phyloP scores from a whole-genome alignment of 2,329 filamentous ascomycete species.

The Pseudovirgaria hyperparasitica region DNA sequence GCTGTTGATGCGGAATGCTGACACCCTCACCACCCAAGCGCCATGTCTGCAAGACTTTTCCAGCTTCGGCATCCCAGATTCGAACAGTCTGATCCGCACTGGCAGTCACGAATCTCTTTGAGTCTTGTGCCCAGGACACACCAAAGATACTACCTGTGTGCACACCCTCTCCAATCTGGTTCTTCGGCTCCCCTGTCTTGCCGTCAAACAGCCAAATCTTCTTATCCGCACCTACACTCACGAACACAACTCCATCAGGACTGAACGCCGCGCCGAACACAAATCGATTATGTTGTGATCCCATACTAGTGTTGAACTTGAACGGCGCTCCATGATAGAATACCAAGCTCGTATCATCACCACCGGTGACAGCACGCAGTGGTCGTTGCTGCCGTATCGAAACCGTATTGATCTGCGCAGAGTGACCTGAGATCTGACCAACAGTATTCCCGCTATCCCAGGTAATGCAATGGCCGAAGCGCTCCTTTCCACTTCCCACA shows the following conservation, averaged over 20 bases:
- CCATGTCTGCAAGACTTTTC: constrained; percentile 71
- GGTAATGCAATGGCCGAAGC: constrained; percentile 87
- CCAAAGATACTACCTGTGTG: constrained; percentile 91
- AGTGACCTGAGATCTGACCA: constrained; percentile 87
- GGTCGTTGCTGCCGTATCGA: constrained; percentile 81
- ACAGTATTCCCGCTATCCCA: constrained; percentile 86
- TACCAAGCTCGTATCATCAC: constrained; percentile 78
- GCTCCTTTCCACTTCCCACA: constrained; percentile 87
- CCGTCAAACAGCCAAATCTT: constrained; percentile 92
- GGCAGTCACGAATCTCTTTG: constrained; percentile 75
- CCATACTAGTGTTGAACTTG: constrained; percentile 80
- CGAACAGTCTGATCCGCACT: constrained; percentile 92
- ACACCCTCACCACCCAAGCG: constrained; percentile 64
- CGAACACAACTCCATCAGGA: constrained; percentile 68
- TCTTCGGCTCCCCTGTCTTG: constrained; percentile 77
- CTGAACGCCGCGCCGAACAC: constrained; percentile 81
- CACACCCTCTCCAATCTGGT: constrained; percentile 65
- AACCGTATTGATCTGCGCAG: constrained; percentile 79
- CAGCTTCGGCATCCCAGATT: constrained; percentile 80
- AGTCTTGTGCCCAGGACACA: constrained; percentile 80
- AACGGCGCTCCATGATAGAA: constrained; percentile 93
- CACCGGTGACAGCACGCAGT: constrained; percentile 80
- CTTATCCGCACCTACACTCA: constrained; percentile 86
- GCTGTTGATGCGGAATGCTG: constrained; percentile 74
- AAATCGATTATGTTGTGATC: constrained; percentile 74